Conservation (phyloP, 495 filamentous ascomycete species). For the Bombardia bombarda region DNA sequence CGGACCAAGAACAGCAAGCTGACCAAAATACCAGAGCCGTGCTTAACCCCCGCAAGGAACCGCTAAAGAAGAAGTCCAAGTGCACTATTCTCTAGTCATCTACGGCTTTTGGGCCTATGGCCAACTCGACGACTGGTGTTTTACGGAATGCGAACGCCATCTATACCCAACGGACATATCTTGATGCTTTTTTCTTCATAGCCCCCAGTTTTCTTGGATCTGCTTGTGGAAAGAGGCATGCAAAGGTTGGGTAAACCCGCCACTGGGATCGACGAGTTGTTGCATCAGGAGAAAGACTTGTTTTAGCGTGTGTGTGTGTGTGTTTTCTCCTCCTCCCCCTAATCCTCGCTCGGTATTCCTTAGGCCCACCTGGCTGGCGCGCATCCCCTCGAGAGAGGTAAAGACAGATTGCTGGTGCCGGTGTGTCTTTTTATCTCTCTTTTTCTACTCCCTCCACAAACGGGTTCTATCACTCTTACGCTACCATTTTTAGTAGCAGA, state of each 20-base stretch:
- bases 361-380: neutral
- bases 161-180: slow-evolving; percentile 15
- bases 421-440: slow-evolving; percentile 1
- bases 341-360: neutral
- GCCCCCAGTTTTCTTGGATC: neutral
- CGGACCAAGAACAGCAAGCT: too few relatives aligned
- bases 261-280: neutral
- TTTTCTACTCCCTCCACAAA: neutral
- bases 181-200: neutral
- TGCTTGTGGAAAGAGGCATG: neutral
- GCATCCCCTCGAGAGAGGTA: neutral
- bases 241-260: too few relatives aligned
- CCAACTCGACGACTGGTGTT: neutral
- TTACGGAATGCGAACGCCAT: slow-evolving; percentile 6
- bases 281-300: neutral
- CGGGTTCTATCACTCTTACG: neutral
- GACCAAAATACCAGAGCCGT: slow-evolving; percentile 65
- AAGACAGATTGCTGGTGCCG: neutral
- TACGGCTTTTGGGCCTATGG: neutral
- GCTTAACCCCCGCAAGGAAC: slow-evolving; percentile 63
- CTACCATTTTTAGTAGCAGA: too few relatives aligned
- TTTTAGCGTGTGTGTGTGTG: neutral
- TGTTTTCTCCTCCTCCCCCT: neutral
- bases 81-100: slow-evolving; percentile 65
- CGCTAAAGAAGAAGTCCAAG: slow-evolving; percentile 55